Conservation (phyloP, 371 early-diverging fungal genomes). For the Coemansia sp. region DNA sequence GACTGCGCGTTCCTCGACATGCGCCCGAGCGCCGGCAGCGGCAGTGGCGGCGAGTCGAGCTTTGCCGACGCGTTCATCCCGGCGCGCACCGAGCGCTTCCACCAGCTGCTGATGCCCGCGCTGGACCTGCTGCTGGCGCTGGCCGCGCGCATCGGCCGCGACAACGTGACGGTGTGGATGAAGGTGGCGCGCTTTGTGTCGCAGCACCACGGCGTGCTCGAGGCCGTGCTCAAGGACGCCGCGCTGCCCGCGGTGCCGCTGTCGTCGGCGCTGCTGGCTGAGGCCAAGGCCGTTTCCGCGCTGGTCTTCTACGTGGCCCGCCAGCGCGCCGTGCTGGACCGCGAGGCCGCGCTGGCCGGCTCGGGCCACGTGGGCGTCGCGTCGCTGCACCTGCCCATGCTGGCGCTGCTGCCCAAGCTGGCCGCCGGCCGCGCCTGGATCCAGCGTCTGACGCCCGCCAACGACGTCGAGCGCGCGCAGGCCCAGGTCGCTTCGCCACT, state of each 20-base stretch:
- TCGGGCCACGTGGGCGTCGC: constrained; percentile 45
- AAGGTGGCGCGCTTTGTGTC: constrained; percentile 63
- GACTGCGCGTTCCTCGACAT: constrained; percentile 74
- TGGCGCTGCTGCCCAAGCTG: constrained; percentile 48
- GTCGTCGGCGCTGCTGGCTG: constrained; percentile 53
- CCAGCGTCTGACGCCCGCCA: constrained; percentile 29
- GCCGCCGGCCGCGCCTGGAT: constrained; percentile 28
- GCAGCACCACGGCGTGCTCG: constrained; percentile 63
- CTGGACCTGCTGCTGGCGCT: constrained; percentile 63
- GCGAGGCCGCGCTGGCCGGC: constrained; percentile 34
- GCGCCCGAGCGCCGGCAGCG: constrained; percentile 53
- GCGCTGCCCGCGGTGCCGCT: constrained; percentile 31
- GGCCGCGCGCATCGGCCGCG: constrained; percentile 56
- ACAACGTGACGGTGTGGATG: constrained; percentile 54
- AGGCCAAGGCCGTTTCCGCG: constrained; percentile 53
- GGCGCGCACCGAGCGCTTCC: constrained; percentile 56
- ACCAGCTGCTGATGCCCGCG: constrained; percentile 62
- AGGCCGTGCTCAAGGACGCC: constrained; percentile 59
- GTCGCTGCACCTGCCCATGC: constrained; percentile 42
- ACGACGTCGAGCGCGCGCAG: constrained; percentile 52
- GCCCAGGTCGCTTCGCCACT: constrained; percentile 30
- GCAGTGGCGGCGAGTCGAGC: constrained; percentile 1
- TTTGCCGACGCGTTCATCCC: constrained; percentile 46
- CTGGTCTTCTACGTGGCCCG: constrained; percentile 41
- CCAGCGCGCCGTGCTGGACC: constrained; percentile 48